phyloP scores from a whole-genome alignment of 306 rosid genomes.

The Styphnolobium japonicum region DNA sequence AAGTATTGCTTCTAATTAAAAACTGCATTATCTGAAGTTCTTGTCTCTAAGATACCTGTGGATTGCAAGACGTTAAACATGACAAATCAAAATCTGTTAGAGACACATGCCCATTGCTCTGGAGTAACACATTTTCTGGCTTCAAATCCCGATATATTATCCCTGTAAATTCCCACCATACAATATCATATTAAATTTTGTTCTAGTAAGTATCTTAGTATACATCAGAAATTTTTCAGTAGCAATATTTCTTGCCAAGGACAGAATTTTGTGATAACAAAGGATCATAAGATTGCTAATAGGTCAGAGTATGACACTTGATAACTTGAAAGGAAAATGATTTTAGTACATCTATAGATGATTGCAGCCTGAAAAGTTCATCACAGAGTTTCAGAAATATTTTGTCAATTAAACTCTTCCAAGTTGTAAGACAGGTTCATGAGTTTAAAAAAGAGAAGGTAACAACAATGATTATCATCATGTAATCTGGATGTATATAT shows the following conservation, averaged over 20 bases:
- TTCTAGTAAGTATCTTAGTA: neutral
- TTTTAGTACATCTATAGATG: neutral
- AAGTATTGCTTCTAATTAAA: neutral
- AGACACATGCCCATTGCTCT: conserved; percentile 69
- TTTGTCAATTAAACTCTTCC: neutral
- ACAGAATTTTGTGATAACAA: neutral
- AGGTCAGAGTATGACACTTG: neutral
- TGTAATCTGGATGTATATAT: neutral
- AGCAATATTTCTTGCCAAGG: neutral
- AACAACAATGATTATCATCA: neutral
- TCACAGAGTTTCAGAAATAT: neutral
- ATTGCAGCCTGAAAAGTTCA: neutral
- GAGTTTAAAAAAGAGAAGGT: neutral
- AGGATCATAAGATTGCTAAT: neutral
- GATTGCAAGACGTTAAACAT: conserved; percentile 85
- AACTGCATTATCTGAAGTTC: neutral
- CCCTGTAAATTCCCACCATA: conserved; percentile 47
- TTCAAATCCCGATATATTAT: conserved; percentile 93
- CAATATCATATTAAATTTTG: conserved; percentile 4
- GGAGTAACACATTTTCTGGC: conserved; percentile 95
- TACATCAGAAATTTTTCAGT: neutral
- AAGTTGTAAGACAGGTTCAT: neutral
- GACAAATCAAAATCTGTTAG: conserved; percentile 95
- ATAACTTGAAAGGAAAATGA: neutral
- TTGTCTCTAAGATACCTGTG: conserved; percentile 57